phyloP scores from a whole-genome alignment of 2,329 filamentous ascomycete genomes.

The Westerdykella sp. region DNA sequence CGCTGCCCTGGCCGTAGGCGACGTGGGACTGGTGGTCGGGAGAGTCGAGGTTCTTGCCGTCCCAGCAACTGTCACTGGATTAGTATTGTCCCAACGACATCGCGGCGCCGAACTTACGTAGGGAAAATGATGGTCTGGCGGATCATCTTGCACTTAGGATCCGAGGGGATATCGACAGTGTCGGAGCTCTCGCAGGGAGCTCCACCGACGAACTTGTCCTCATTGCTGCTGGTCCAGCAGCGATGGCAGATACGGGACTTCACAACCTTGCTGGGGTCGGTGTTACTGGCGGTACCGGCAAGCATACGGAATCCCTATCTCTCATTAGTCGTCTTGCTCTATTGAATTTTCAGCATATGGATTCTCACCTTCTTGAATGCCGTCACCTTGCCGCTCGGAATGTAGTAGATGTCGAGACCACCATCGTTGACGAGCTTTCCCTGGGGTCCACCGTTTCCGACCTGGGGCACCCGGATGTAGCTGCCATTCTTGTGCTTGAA shows the following conservation, averaged over 20 bases:
- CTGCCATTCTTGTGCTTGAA: slow-evolving; percentile 31
- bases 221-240: slow-evolving; percentile 40
- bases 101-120: slow-evolving; percentile 9
- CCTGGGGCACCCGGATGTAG: slow-evolving; percentile 27
- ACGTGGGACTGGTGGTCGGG: slow-evolving; percentile 39
- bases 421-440: slow-evolving; percentile 32
- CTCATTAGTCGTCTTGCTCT: slow-evolving; percentile 1
- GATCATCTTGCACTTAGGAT: slow-evolving; percentile 48
- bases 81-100: background rate
- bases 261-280: slow-evolving; percentile 24
- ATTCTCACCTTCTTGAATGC: slow-evolving; percentile 28
- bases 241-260: slow-evolving; percentile 29
- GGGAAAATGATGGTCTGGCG: slow-evolving; percentile 49
- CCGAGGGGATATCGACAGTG: slow-evolving; percentile 46
- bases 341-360: background rate
- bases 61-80: slow-evolving; percentile 17
- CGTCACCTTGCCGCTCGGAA: slow-evolving; percentile 28
- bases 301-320: slow-evolving; percentile 30
- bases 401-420: slow-evolving; percentile 33
- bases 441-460: slow-evolving; percentile 30
- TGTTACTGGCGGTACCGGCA: slow-evolving; percentile 26
- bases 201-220: slow-evolving; percentile 45
- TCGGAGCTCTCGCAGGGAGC: slow-evolving; percentile 47
- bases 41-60: slow-evolving; percentile 28
- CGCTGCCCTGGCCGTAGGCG: slow-evolving; percentile 41